Conservation (phyloP, 2,329 filamentous ascomycete genomes). For the Ophiosphaerella herpotricha region DNA sequence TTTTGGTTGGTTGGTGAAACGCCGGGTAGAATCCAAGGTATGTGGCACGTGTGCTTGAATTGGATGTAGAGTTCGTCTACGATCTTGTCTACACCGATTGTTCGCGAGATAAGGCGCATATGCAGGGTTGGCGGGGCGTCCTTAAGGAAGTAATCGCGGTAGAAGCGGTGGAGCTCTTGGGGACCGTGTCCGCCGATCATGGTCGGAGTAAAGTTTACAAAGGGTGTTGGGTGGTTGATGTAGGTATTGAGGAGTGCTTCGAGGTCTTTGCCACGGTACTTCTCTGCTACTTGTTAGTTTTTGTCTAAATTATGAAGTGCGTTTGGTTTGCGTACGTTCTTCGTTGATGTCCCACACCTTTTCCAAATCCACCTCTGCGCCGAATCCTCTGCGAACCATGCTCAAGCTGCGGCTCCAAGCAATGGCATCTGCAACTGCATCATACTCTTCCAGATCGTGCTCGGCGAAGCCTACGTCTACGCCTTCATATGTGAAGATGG, state of each 20-base stretch:
- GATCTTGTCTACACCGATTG: constrained; percentile 62
- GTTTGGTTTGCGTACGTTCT: constrained; percentile 30
- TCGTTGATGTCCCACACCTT: constrained; percentile 50
- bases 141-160: constrained; percentile 61
- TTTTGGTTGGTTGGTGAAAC: constrained; percentile 60
- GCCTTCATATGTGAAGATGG: constrained; percentile 60
- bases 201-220: constrained; percentile 51
- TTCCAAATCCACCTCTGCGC: constrained; percentile 53
- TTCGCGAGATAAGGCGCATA: constrained; percentile 61
- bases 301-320: not conserved
- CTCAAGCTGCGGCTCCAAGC: constrained; percentile 71
- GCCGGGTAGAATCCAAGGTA: constrained; percentile 65
- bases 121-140: constrained; percentile 53
- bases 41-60: constrained; percentile 61
- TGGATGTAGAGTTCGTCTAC: constrained; percentile 64
- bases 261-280: constrained; percentile 42
- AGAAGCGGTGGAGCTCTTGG: constrained; percentile 56
- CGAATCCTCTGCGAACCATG: constrained; percentile 64
- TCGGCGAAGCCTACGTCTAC: constrained; percentile 72
- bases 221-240: constrained; percentile 40
- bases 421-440: constrained; percentile 65
- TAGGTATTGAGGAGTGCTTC: constrained; percentile 48
- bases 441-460: constrained; percentile 69
- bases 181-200: constrained; percentile 52
- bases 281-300: constrained; percentile 31